A percentile compares a stretch with the other conserved stretches of the same genome.
phyloP scores from a whole-genome alignment of 176 grass and related monocot genomes.

The sorghum (Sorghum bicolor) region Sorghum_bicolor_NCBIv3 NC_012876.2:62181001-62181500 shows the following conservation, averaged over 20 bases:
- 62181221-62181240: background rate
- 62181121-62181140: conserved; percentile 98
- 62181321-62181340: conserved; percentile 94
- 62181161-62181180: conserved; percentile 14
- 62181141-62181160: conserved; percentile 92
- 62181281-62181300: conserved; percentile 97
- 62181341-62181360: conserved; percentile 75
- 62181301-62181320: conserved; percentile 95
- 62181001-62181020: background rate
- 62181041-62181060: conserved; percentile 4
- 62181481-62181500: background rate
- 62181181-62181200: conserved; percentile 10
- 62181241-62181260: conserved; percentile 91
- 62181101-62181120: conserved; percentile 84
- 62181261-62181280: conserved; percentile 91
- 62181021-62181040: background rate
- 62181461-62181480: conserved; percentile 4
- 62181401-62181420: background rate
- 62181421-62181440: conserved; percentile 4
- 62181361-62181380: conserved; percentile 2
- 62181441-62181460: conserved; percentile 22
- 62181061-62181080: conserved; percentile 76
- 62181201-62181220: conserved; percentile 12
- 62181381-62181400: conserved; percentile 10
- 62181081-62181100: conserved; percentile 87